These are phyloP conservation scores for Teratosphaeriaceae sp. DNA, from an alignment of 2,329 filamentous ascomycete species.

Conservation along the genomic window DNA sequence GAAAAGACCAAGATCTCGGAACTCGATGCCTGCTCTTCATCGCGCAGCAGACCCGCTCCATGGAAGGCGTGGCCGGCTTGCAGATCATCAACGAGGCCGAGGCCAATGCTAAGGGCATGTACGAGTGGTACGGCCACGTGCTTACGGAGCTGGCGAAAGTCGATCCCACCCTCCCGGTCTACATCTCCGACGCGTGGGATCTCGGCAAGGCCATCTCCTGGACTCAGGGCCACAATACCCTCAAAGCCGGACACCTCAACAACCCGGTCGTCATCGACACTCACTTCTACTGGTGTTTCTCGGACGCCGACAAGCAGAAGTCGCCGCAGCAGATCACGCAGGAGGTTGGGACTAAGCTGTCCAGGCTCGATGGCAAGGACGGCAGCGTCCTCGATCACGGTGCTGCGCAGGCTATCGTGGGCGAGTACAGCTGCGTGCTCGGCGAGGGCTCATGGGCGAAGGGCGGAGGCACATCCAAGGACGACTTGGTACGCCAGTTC, in stretches of 20 bases:
- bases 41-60: slow-evolving; percentile 38
- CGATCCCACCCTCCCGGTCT: slow-evolving; percentile 47
- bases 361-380: slow-evolving; percentile 40
- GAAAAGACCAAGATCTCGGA: slow-evolving; percentile 39
- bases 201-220: slow-evolving; percentile 41
- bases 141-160: slow-evolving; percentile 42
- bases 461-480: slow-evolving; percentile 26
- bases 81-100: slow-evolving; percentile 53
- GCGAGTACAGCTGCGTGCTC: slow-evolving; percentile 54
- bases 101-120: slow-evolving; percentile 45
- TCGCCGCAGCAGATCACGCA: slow-evolving; percentile 47
- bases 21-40: slow-evolving; percentile 46
- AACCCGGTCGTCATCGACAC: slow-evolving; percentile 52
- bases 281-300: slow-evolving; percentile 54
- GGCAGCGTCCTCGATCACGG: slow-evolving; percentile 45
- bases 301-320: slow-evolving; percentile 45
- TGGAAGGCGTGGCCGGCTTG: slow-evolving; percentile 47
- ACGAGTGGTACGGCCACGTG: slow-evolving; percentile 50
- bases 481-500: slow-evolving; percentile 39
- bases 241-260: slow-evolving; percentile 12
- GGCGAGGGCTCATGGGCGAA: slow-evolving; percentile 44
- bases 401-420: slow-evolving; percentile 47
- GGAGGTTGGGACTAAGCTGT: slow-evolving; percentile 39
- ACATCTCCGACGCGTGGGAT: slow-evolving; percentile 55
- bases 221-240: slow-evolving; percentile 25